Conservation (phyloP, 2,329 filamentous ascomycete genomes). For the Thelonectria discophora region DNA sequence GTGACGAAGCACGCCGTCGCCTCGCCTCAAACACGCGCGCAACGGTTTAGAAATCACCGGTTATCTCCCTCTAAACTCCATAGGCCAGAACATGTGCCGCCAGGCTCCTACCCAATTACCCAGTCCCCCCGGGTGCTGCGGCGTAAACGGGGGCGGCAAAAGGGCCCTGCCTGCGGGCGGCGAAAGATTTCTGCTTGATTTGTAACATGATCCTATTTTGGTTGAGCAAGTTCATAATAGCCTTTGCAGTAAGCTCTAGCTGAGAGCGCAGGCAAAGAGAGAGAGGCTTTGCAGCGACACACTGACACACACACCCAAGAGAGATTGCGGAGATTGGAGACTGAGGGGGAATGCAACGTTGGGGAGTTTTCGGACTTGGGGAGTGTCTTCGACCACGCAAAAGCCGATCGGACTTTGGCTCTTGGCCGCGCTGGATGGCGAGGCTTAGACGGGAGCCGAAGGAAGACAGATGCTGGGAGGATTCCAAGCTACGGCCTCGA, state of each 20-base stretch:
- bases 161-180: conserved; percentile 6
- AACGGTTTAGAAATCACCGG: conserved; percentile 1
- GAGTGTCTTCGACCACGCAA: not conserved
- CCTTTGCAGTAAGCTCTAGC: not conserved
- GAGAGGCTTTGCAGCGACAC: not conserved
- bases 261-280: not conserved
- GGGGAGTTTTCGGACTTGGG: not conserved
- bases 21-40: not conserved
- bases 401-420: not conserved
- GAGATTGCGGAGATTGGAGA: not conserved
- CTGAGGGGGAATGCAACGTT: not conserved
- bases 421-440: not conserved
- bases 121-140: not conserved
- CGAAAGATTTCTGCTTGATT: not conserved
- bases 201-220: not conserved
- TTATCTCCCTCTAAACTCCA: conserved; percentile 21
- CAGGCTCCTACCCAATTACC: too few relatives aligned
- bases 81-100: not conserved
- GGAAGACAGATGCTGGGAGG: not conserved
- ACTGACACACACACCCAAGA: not conserved
- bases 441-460: not conserved
- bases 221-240: not conserved
- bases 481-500: not conserved
- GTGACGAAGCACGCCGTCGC: conserved; percentile 11
- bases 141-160: not conserved